Evolutionary conservation across 2,329 filamentous ascomycete species (phyloP), one percentile per base, ranked within the genome.

Genomic region (Paramyrothecium roridum): DNA sequence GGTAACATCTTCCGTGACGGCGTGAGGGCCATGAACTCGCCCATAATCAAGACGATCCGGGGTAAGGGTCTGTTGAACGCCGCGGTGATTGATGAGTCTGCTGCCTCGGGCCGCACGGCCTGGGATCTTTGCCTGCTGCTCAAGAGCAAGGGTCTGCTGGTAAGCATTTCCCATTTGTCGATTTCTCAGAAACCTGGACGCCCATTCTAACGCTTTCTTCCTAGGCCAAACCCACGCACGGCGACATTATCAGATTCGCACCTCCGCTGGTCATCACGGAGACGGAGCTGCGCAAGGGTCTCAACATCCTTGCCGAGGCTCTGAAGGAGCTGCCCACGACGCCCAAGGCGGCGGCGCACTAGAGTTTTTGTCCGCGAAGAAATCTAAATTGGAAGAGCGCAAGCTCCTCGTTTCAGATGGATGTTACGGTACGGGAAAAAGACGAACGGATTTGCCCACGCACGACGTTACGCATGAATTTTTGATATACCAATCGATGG

Each of bases 231-330:
- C 95, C 95, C 30, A 99, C 95, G 8, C 95, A 99, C 74, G 88
- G 96, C 69, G 97, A 98, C 75, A 98, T 99, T 72, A 99, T 99
- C 71, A 90, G 95, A 56, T 88, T 99, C 59, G 95, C 95, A n/a
- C 95, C 95, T 49, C 95, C 95, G 20, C 80, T 99, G 54, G 92
- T 99, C 61, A 98, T 99, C 67, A 92, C 88, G 23, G 92, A 98
- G 68, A 83, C 88, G 57, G 86, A 99, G 76, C 88, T 99, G 62
- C 81, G 86, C 63, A 83, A 86, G 68, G 89, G 93, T 1, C 72
- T 98, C 54, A 73, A 73, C 52, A 93, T 95, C 67, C 96, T 99
- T 69, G 82, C 86, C 59, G 87, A 93, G 69, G 87, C 93, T 16
- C 80, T 97, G 66, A 79, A 82, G 62, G 93, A 97, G 73, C 81